Percentiles rank a stretch among this genome's conserved stretches.
These are phyloP conservation scores for Suhomyces faveliae DNA, from an alignment of 805 yeast genomes.

Conservation along the genomic window DNA sequence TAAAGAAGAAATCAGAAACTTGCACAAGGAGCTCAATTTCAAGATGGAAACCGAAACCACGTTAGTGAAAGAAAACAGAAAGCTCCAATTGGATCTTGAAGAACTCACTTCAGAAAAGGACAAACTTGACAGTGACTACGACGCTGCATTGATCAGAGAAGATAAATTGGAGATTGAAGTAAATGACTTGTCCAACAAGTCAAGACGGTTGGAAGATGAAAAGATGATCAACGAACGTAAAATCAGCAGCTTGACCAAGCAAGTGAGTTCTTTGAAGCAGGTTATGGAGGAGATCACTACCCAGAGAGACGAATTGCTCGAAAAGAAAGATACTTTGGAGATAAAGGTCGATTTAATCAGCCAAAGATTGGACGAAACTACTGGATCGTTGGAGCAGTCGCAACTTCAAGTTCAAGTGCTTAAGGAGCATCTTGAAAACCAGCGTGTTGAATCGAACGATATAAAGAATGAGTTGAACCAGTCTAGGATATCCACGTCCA, in stretches of 20 bases:
- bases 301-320: conserved; percentile 62
- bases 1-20: conserved; percentile 50
- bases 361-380: conserved; percentile 25
- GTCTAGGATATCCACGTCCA: conserved; percentile 25
- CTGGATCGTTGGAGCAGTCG: conserved; percentile 22
- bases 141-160: conserved; percentile 42
- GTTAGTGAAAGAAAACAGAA: conserved; percentile 61
- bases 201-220: conserved; percentile 33
- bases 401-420: conserved; percentile 30
- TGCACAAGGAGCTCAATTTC: conserved; percentile 52
- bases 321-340: conserved; percentile 32
- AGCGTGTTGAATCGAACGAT: conserved; percentile 33
- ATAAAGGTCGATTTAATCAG: conserved; percentile 27
- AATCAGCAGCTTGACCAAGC: conserved; percentile 38
- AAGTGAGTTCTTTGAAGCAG: conserved; percentile 55
- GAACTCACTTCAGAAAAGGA: conserved; percentile 30
- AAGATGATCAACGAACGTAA: conserved; percentile 36
- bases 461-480: conserved; percentile 34
- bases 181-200: conserved; percentile 26
- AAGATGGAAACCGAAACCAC: conserved; percentile 65
- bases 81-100: conserved; percentile 58
- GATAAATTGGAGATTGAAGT: conserved; percentile 34
- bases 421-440: conserved; percentile 33
- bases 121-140: conserved; percentile 28
- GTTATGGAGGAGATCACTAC: conserved; percentile 57